These are phyloP conservation scores for Suillus placidus DNA, from an alignment of 768 basidiomycete genomes.

Conservation along the genomic window DNA sequence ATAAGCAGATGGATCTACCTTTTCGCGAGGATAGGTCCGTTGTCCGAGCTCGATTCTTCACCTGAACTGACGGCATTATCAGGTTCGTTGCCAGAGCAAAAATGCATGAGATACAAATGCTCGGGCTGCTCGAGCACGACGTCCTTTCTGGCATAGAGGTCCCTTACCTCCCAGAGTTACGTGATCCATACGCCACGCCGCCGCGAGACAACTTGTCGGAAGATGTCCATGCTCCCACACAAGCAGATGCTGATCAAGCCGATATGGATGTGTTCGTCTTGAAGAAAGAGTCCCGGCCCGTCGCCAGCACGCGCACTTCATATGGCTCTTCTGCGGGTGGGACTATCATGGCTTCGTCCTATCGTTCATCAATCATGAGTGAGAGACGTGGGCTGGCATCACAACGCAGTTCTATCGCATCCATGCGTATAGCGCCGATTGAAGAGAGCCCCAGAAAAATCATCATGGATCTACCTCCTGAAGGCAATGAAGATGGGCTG, in stretches of 20 bases:
- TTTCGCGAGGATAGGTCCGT: constrained; percentile 74
- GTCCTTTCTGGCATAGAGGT: constrained; percentile 88
- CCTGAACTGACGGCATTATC: constrained; percentile 10
- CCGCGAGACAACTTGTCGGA: constrained; percentile 38
- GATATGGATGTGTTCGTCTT: constrained; percentile 71
- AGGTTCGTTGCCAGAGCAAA: constrained; percentile 94
- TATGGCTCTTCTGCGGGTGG: constrained; percentile 43
- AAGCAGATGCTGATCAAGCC: constrained; percentile 69
- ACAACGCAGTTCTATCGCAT: constrained; percentile 53
- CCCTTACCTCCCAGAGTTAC: constrained; percentile 64
- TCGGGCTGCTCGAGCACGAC: constrained; percentile 89
- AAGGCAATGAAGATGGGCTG: constrained; percentile 34
- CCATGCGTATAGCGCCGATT: constrained; percentile 58
- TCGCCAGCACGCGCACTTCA: constrained; percentile 39
- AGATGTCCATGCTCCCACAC: constrained; percentile 42
- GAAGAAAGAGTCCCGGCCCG: constrained; percentile 40
- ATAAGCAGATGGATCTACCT: constrained; percentile 83
- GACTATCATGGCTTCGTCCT: constrained; percentile 39
- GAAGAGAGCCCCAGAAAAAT: constrained; percentile 68
- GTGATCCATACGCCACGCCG: constrained; percentile 35
- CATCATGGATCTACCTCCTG: constrained; percentile 53
- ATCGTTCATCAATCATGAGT: constrained; percentile 32
- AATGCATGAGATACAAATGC: constrained; percentile 97
- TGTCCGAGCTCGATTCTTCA: constrained; percentile 1
- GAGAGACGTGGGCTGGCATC: constrained; percentile 45